Base-by-base conservation (phyloP, 345 rosid species). In the Aquilaria yunnanensis region DNA sequence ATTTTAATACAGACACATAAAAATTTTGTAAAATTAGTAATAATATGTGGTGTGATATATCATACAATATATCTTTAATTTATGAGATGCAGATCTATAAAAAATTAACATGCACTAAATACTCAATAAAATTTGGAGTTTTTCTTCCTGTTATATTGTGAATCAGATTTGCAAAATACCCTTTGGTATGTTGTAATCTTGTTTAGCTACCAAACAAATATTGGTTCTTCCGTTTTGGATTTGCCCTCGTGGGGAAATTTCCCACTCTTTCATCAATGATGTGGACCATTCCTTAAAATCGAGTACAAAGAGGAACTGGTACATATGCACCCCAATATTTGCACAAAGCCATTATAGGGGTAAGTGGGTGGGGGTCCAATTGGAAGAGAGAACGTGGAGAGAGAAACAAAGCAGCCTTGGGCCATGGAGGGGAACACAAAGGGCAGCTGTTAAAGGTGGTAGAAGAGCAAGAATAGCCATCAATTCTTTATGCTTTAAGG, bases 391-490 rank as follows among this genome's bases (percentile, higher is more conserved):
- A 71, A 72, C 57, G 56, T 66, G 69, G 67, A 70, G 67, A 67
- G 53, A 66, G 56, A 49, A 64, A 69, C 68, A 82, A 75, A 69
- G 72, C 65, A 69, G 66, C 53, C 78, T 66, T 63, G 61, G 49
- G 63, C 50, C 67, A 60, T 32, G 58, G 59, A 60, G 59, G 56
- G 59, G 64, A 74, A 61, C 5, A 37, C 43, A 0, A 37, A 65
- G 16, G 11, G 63, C 84, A 77, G 87, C 84, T 77, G 74, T 75
- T 47, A 31, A 57, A 68, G 71, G 83, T 65, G 63, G 80, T 80
- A 52, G 14, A 32, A 47, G 48, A 32, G 48, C 47, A 65, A 55
- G 54, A 55, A 50, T 48, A 37, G 47, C 53, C 65, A 51, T 53
- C 47, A 46, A 41, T 63, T 13, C 30, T 53, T 30, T 6, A 16